Evolutionary conservation across 2,329 filamentous ascomycete species (phyloP), one percentile per base, ranked within the genome.

Genomic region (Pseudogymnoascus sp.): DNA sequence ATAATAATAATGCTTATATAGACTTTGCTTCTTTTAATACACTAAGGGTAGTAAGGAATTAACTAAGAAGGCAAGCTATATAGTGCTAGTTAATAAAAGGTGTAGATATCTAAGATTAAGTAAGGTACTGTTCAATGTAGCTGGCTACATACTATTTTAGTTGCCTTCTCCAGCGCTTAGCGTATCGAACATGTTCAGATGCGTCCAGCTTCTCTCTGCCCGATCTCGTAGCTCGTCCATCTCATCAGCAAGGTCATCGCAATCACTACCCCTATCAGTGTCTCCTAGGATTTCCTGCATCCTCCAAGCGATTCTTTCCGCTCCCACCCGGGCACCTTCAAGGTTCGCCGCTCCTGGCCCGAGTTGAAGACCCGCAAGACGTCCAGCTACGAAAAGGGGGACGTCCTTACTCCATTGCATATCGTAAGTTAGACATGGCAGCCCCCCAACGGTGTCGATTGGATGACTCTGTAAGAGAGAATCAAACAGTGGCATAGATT

Each of bases 361-460:
- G 0, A 93, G 74, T 62, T 85, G 80, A 66, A 93, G 72, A 0
- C 80, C 83, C 0, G 87, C 89, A 36, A 92, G 74, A 60, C 84
- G 79, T 1, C 88, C 89, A 0, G 86, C 86, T 63, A 89, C 74
- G 69, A 91, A 92, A 1, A 92, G 73, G 1, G 89, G 89, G 0
- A 93, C 82, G n/a, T 84, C 83, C 0, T 86, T 78, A 37, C 79
- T 79, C 89, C 89, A 93, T 80, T 87, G 87, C 64, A 93, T 76
- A 68, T 93, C 88, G 42, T 92, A 83, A 1, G 82, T 92, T 60
- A 93, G 73, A 65, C 87, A 89, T 0, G 90, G 89, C 18, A 92
- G 75, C 0, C 89, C 89, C 3, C 84, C 84, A 25, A 83, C 79
- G 0, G 77, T 80, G 13, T 83, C 74, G 35, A 93, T 80, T 0